A percentile compares a stretch with the other conserved stretches of the same genome.
Evolutionary conservation across 352 stramenopile species (phyloP).

Genomic region (Phytophthora meadii): DNA sequence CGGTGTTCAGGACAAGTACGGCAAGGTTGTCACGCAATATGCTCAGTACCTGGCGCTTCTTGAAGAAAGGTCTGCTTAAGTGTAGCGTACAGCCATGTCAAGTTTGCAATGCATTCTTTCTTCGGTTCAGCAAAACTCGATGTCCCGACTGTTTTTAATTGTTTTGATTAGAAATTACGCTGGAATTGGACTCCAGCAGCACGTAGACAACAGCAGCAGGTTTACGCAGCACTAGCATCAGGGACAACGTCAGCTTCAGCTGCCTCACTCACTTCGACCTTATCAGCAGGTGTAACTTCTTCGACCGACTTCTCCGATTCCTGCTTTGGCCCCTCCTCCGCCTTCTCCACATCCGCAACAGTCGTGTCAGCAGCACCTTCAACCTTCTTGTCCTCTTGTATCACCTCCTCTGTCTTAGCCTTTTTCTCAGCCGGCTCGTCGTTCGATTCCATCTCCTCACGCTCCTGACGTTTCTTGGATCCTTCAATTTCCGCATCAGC

Average conservation of each 20-base stretch:
- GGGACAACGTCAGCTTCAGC: not conserved
- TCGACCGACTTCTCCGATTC: constrained; percentile 2
- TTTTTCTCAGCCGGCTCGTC: constrained; percentile 38
- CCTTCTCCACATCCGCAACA: not conserved
- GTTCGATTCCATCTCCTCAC: constrained; percentile 32
- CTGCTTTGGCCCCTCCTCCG: not conserved
- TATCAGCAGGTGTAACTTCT: not conserved
- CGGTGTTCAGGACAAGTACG: constrained; percentile 14
- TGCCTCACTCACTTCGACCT: not conserved
- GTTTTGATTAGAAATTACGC: constrained; percentile 14
- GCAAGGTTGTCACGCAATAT: constrained; percentile 23
- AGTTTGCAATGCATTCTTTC: not conserved
- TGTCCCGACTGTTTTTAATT: constrained; percentile 22
- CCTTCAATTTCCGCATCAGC: constrained; percentile 7
- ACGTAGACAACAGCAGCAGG: not conserved
- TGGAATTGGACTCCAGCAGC: not conserved
- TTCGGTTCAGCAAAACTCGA: not conserved
- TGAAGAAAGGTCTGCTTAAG: constrained; percentile 11
- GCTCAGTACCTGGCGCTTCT: constrained; percentile 16
- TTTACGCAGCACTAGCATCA: constrained; percentile 26
- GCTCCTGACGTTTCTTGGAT: constrained; percentile 44
- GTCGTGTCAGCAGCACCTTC: not conserved
- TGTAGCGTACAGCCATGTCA: not conserved
- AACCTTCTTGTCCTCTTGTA: not conserved
- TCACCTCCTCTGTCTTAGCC: constrained; percentile 30